phyloP scores from a whole-genome alignment of 179 eudicot species.

The Sideroxylon spinosum region DNA sequence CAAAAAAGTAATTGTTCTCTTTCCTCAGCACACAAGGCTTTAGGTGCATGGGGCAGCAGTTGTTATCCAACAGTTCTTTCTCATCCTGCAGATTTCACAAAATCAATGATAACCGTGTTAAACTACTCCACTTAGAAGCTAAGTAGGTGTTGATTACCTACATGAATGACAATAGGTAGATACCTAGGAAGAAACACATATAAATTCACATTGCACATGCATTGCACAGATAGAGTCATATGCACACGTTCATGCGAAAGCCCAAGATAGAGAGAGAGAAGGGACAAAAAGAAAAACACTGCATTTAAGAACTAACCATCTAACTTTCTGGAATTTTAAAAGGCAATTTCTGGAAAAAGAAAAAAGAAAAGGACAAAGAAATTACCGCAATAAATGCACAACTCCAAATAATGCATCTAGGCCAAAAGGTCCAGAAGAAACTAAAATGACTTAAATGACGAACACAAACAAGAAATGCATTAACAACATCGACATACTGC shows the following conservation, averaged over 20 bases:
- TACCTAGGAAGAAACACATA: slow-evolving; percentile 1
- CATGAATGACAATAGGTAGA: neutral
- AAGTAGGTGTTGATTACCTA: neutral
- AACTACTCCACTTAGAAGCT: neutral
- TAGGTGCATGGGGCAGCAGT: slow-evolving; percentile 81
- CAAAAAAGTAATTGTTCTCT: slow-evolving; percentile 94
- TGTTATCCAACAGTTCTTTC: slow-evolving; percentile 66
- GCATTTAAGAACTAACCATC: neutral
- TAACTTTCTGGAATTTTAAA: neutral
- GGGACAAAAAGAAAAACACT: neutral
- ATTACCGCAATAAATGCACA: neutral
- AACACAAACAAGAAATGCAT: neutral
- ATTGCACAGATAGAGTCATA: no score
- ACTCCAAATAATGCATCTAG: neutral
- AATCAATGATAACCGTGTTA: neutral
- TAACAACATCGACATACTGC: neutral
- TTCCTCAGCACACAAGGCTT: slow-evolving; percentile 81
- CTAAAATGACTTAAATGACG: neutral
- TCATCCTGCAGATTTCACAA: slow-evolving; percentile 51
- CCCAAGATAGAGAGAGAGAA: neutral
- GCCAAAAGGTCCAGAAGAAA: neutral
- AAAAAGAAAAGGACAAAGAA: neutral
- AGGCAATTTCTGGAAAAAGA: neutral
- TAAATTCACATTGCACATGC: neutral
- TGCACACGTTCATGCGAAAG: no score